Conservation (phyloP, 345 rosid species). For the Ailanthus altissimus region DNA sequence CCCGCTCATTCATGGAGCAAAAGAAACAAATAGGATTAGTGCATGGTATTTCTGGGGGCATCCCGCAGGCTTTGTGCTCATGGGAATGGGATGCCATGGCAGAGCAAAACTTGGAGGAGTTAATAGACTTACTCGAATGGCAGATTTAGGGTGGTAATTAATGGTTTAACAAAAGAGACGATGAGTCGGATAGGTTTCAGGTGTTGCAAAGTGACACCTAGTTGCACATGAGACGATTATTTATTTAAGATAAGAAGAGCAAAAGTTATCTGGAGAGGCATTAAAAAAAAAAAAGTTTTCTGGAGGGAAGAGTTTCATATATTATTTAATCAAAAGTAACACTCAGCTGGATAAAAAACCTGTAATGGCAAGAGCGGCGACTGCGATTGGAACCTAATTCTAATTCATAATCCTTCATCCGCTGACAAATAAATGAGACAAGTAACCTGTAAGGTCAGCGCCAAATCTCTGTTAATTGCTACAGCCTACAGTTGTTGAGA, state of each 20-base stretch:
- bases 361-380: background rate
- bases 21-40: conserved; percentile 58
- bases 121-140: background rate
- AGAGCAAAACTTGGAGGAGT: background rate
- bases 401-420: background rate
- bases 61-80: conserved; percentile 15
- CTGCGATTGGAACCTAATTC: background rate
- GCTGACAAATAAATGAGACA: too few species aligned
- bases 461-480: too few species aligned
- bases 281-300: too few species aligned
- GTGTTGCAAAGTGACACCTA: background rate
- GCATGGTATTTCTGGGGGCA: conserved; percentile 41
- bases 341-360: too few species aligned
- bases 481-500: too few species aligned
- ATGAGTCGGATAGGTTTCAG: conserved; percentile 4
- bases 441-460: too few species aligned
- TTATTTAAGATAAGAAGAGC: background rate
- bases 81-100: conserved; percentile 21
- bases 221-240: background rate
- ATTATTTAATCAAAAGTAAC: background rate
- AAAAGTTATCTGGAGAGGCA: too few species aligned
- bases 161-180: conserved; percentile 1
- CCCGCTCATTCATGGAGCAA: conserved; percentile 65
- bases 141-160: conserved; percentile 13
- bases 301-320: background rate